These are phyloP conservation scores for Myriosclerotinia curreyana DNA, from an alignment of 2,329 filamentous ascomycete species.

Conservation along the genomic window DNA sequence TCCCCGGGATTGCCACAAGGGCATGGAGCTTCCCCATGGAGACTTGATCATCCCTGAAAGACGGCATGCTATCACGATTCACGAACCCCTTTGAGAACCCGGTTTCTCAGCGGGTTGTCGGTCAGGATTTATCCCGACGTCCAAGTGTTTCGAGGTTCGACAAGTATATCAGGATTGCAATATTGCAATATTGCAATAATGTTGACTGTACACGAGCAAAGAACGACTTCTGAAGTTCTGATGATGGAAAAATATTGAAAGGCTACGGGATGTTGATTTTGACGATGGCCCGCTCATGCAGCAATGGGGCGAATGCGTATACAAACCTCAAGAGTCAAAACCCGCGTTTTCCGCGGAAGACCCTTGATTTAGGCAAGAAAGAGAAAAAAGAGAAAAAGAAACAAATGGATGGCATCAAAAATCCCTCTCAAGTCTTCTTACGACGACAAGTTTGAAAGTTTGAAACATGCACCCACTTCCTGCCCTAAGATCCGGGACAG, in stretches of 20 bases:
- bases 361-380: constrained; percentile 12
- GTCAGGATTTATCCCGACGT: neutral
- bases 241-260: neutral
- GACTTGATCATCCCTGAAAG: constrained; percentile 8
- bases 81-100: neutral
- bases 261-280: constrained; percentile 6
- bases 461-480: constrained; percentile 1
- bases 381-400: no score
- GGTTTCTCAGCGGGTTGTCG: neutral
- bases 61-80: neutral
- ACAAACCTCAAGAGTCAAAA: neutral
- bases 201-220: neutral
- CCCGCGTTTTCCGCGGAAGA: constrained; percentile 15
- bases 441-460: neutral
- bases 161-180: neutral
- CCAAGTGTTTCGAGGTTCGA: neutral
- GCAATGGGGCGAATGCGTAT: constrained; percentile 11
- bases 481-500: neutral
- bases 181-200: no score
- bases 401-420: constrained; percentile 7
- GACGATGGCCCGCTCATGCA: constrained; percentile 3
- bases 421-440: neutral
- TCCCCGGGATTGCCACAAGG: neutral
- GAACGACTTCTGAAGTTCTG: neutral
- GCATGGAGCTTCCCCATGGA: constrained; percentile 9